Base-by-base conservation (phyloP, 805 yeast species). In the Teunomyces kruisii region DNA sequence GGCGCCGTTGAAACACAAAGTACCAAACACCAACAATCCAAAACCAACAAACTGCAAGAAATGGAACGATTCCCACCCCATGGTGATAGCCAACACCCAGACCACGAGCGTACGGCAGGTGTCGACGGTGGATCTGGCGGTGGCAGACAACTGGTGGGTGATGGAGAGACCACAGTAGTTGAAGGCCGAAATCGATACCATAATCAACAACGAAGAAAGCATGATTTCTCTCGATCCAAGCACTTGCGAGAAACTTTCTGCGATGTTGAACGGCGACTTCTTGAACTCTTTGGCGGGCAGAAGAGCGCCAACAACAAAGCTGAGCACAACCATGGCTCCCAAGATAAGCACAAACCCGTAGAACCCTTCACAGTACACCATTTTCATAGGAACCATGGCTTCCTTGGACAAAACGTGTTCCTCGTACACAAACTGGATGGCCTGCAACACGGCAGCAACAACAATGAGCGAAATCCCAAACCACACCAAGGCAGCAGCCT, bases 31-130 rank as follows among this genome's bases (percentile, higher is more conserved):
- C 39, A 87, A 66, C 15, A 81, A 55, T 0, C 58, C 65, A 56
- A 87, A 87, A 0, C 94, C 95, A 14, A 76, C 24, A 15, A 81
- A 65, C 60, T 87, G 95, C 42, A 83, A 62, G n/a, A 67, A 54
- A 15, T 72, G 72, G 65, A 86, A 87, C 1, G 71, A 55, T 62
- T 87, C 94, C 95, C 94, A 87, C 3, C 92, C 94, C 50, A 86
- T 56, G 16, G 63, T 42, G 41, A 87, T 66, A 0, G 94, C 87
- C 7, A 84, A 76, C 1, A 83, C 31, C 95, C 95, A 87, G 13
- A 87, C 91, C 22, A 84, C 63, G 17, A 86, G 64, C 0, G 94
- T 86, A 51, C 95, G 74, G 47, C 86, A 83, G 0, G 90, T 83
- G 57, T 87, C 95, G 41, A 87, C 78, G 1, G 94, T 87, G 16